Conservation (phyloP, 1,284 basidiomycete species). For the Anthracocystis setariae region DNA sequence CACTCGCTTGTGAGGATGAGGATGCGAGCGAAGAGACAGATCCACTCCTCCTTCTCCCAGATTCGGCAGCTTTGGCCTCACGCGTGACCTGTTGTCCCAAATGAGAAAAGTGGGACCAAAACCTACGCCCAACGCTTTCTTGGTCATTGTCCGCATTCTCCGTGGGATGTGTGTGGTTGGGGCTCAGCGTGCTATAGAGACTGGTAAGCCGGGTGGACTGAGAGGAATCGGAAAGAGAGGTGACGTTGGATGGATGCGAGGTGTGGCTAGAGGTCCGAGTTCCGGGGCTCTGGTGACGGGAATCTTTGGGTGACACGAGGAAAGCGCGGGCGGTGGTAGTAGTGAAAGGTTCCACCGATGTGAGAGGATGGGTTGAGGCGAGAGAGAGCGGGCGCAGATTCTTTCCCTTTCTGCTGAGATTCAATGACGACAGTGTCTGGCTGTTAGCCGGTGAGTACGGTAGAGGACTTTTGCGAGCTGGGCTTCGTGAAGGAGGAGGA, state of each 20-base stretch:
- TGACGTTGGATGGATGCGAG: constrained; percentile 14
- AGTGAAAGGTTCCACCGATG: no score
- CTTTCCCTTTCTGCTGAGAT: neutral
- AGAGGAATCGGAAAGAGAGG: constrained; percentile 6
- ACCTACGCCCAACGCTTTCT: constrained; percentile 14
- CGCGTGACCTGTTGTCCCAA: constrained; percentile 21
- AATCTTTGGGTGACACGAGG: neutral
- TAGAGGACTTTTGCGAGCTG: constrained; percentile 7
- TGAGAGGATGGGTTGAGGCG: constrained; percentile 14
- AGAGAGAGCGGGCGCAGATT: constrained; percentile 25
- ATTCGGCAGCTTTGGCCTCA: neutral
- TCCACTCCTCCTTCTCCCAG: neutral
- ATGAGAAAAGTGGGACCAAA: constrained; percentile 27
- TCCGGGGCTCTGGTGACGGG: neutral
- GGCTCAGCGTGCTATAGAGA: constrained; percentile 16
- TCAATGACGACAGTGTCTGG: neutral
- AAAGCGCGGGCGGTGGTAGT: no score
- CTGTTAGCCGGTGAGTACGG: constrained; percentile 6
- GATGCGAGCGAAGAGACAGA: no score
- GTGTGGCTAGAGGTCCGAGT: constrained; percentile 20
- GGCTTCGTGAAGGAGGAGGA: constrained; percentile 11
- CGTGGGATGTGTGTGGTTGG: neutral
- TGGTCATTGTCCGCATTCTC: constrained; percentile 2
- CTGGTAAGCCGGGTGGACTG: constrained; percentile 16
- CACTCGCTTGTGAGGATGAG: constrained; percentile 19